Evolutionary conservation across 768 basidiomycete species (phyloP).

Genomic region (Tubosaeta sp.): DNA sequence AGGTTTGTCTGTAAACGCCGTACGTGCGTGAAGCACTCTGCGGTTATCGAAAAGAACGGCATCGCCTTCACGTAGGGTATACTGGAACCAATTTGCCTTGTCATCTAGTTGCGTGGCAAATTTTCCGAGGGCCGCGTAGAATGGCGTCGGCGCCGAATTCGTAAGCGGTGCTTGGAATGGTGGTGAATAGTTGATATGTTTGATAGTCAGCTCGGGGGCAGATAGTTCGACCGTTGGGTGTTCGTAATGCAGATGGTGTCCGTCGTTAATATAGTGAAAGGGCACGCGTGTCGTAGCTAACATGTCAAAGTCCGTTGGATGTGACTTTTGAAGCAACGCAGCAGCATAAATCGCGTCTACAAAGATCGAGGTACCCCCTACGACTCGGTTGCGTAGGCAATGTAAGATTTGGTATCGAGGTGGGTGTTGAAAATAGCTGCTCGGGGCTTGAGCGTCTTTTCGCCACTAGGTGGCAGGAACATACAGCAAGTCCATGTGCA

Average conservation of each 20-base stretch:
- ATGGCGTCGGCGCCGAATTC: slow-evolving; percentile 44
- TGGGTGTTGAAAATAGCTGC: slow-evolving; percentile 85
- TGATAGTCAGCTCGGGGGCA: slow-evolving; percentile 34
- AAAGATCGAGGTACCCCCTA: slow-evolving; percentile 83
- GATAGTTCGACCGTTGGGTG: slow-evolving; percentile 75
- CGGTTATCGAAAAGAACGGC: slow-evolving; percentile 91
- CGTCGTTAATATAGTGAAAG: slow-evolving; percentile 91
- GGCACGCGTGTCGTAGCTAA: slow-evolving; percentile 66
- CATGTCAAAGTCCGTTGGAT: slow-evolving; percentile 51
- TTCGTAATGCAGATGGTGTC: slow-evolving; percentile 68
- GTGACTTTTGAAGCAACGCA: slow-evolving; percentile 38
- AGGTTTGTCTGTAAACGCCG: slow-evolving; percentile 53
- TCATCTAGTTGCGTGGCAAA: slow-evolving; percentile 61
- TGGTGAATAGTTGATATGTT: slow-evolving; percentile 85
- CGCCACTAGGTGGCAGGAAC: slow-evolving; percentile 28
- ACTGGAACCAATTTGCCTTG: slow-evolving; percentile 47
- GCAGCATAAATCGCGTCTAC: slow-evolving; percentile 77
- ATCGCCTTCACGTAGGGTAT: slow-evolving; percentile 77
- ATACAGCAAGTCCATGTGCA: slow-evolving; percentile 91
- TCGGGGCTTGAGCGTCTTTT: slow-evolving; percentile 4
- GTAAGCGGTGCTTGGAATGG: slow-evolving; percentile 88
- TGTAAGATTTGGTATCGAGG: slow-evolving; percentile 93
- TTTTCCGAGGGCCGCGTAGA: slow-evolving; percentile 57
- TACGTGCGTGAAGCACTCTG: slow-evolving; percentile 82
- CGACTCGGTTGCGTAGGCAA: slow-evolving; percentile 79